Base-by-base conservation (phyloP, 257 asterid genomes). In the Solanum virginianum region DNA sequence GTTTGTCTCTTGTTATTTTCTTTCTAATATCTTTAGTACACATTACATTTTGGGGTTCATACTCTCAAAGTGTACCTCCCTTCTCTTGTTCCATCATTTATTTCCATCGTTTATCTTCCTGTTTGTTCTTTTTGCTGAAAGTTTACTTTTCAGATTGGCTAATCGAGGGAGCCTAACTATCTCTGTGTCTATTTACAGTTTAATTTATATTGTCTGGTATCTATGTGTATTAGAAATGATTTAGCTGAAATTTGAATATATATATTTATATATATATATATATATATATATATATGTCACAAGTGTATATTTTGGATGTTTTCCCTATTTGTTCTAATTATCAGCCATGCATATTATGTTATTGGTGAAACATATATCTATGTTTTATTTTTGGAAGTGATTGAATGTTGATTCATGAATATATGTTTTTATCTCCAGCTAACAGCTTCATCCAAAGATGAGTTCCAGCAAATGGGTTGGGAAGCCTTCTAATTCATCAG, bases 391-490 rank as follows among this genome's bases (percentile, higher is more conserved):
- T 65, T 65, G n/a, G 14, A 6, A 16, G 12, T 29, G 10, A 7
- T 29, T 32, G 20, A 68, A 8, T 68, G 75, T 29, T 65, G 22
- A 63, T 63, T 63, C 17, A 12, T 63, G 10, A 63, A 10, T 39
- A 15, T 68, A 68, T 68, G 22, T 54, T 59, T 20, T 1, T 82
- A 53, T 80, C 60, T 12, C 2, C 60, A n/a, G 63, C 71, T 88
- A 85, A 89, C 66, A 16, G 51, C 62, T 70, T 62, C 15, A 36
- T 20, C 29, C 65, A 47, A 83, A 74, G 39, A 94, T 94, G 97
- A 92, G 90, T 88, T 90, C 92, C 2, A 84, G 91, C 82, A 93
- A 84, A 84, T 85, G 89, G 63, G 53, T 65, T 16, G 85, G 86
- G 16, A 75, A 82, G 83, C 62, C 62, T 17, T 55, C 62, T 55